phyloP scores from a whole-genome alignment of 306 rosid genomes.

The Carpinus fangiana region DNA sequence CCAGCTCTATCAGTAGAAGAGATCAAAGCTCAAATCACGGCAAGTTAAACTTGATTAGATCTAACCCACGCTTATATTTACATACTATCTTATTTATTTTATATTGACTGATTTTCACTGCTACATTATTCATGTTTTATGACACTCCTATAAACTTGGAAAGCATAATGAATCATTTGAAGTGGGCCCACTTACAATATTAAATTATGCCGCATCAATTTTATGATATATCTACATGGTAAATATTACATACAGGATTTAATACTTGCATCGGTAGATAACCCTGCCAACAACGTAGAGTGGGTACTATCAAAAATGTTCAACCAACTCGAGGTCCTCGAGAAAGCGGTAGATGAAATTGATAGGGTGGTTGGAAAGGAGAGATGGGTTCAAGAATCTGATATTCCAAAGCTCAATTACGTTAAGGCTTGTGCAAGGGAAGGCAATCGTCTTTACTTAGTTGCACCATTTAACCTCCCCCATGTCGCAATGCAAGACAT shows the following conservation, averaged over 20 bases:
- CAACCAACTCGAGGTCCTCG: slow-evolving; percentile 35
- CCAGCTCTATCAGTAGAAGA: slow-evolving; percentile 33
- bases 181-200: no score
- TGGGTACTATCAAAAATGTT: slow-evolving; percentile 51
- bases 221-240: no score
- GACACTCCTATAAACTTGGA: no score
- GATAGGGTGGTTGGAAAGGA: slow-evolving; percentile 40
- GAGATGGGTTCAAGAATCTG: slow-evolving; percentile 39
- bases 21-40: slow-evolving; percentile 45
- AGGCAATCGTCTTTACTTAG: slow-evolving; percentile 2
- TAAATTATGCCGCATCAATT: no score
- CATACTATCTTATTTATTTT: no score
- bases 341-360: slow-evolving; percentile 35
- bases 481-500: slow-evolving; percentile 16
- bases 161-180: no score
- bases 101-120: no score
- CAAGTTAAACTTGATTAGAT: not conserved
- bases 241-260: slow-evolving; percentile 32
- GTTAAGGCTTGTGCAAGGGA: slow-evolving; percentile 47
- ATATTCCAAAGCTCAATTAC: slow-evolving; percentile 44
- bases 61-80: no score
- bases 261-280: slow-evolving; percentile 38
- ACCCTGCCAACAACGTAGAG: slow-evolving; percentile 40
- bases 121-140: no score
- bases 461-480: slow-evolving; percentile 34